Evolutionary conservation across 1,284 basidiomycete genomes (phyloP).

Genomic region (Wolfiporia cocos): DNA sequence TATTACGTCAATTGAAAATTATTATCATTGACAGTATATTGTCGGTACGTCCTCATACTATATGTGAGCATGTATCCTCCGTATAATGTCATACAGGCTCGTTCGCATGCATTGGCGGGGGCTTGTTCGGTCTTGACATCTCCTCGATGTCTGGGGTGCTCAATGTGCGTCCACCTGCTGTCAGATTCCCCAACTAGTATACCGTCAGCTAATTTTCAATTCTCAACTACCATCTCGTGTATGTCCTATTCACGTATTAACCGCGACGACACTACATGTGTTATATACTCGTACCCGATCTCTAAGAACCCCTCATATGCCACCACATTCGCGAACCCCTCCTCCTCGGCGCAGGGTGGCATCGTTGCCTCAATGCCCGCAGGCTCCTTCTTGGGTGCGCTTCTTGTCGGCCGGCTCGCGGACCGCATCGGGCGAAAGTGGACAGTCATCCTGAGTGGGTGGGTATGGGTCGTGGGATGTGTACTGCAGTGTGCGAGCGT

Average conservation of each 20-base stretch:
- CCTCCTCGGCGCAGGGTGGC: slow-evolving; percentile 56
- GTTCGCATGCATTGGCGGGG: slow-evolving; percentile 77
- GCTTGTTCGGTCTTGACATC: slow-evolving; percentile 75
- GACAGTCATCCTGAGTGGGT: slow-evolving; percentile 55
- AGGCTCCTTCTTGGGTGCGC: slow-evolving; percentile 59
- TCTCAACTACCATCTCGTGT: too few species aligned
- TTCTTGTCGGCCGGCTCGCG: slow-evolving; percentile 54
- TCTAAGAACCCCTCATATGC: slow-evolving; percentile 58
- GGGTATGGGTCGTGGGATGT: slow-evolving; percentile 70
- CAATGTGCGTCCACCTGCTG: too few species aligned
- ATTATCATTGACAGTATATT: slow-evolving; percentile 43
- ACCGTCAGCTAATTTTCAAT: too few species aligned
- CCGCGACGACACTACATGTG: too few species aligned
- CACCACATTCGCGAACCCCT: slow-evolving; percentile 41
- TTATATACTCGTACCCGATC: too few species aligned
- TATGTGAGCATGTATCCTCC: background rate
- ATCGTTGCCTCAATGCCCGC: slow-evolving; percentile 78
- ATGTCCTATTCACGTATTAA: too few species aligned
- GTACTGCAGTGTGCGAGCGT: slow-evolving; percentile 61
- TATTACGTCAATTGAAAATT: background rate
- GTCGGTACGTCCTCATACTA: slow-evolving; percentile 44
- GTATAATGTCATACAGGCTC: slow-evolving; percentile 37
- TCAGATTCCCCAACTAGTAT: too few species aligned
- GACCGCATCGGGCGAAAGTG: slow-evolving; percentile 63
- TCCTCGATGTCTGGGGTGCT: slow-evolving; percentile 77